Percentiles rank a stretch among this genome's conserved stretches.
Conservation (phyloP, 2,329 filamentous ascomycete genomes). For the Colletotrichum sp. region DNA sequence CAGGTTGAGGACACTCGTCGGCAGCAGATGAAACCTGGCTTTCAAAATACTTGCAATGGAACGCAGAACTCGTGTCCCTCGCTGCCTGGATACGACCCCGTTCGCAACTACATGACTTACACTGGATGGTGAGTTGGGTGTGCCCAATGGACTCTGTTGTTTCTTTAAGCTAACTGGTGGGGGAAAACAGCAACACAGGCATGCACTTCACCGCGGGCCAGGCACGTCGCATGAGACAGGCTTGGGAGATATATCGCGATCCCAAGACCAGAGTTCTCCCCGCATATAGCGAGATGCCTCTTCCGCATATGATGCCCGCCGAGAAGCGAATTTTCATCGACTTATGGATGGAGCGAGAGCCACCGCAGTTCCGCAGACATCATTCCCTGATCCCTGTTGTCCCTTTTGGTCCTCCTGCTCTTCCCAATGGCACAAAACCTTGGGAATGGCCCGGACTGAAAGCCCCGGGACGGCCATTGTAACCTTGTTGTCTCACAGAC, state of each 20-base stretch:
- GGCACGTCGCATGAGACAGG: neutral
- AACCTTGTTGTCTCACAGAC: neutral
- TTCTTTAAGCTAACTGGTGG: neutral
- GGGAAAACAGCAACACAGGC: neutral
- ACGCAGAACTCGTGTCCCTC: neutral
- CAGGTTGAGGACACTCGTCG: neutral
- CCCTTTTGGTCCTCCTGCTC: neutral
- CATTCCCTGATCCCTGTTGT: neutral
- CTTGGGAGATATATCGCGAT: neutral
- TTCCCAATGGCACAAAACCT: neutral
- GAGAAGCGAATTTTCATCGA: neutral
- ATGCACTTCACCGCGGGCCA: neutral
- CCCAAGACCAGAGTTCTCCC: neutral
- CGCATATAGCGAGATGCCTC: neutral
- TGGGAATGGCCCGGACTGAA: neutral
- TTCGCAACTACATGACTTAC: neutral
- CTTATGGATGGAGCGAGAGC: neutral
- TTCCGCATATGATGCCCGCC: neutral
- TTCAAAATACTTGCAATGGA: neutral
- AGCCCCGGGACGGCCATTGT: neutral
- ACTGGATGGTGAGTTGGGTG: neutral
- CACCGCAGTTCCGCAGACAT: neutral
- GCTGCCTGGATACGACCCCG: neutral
- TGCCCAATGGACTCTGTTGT: neutral
- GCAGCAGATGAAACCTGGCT: neutral